Base-by-base conservation (phyloP, 352 stramenopile genomes). In the Globisporangium megalacanthum region DNA sequence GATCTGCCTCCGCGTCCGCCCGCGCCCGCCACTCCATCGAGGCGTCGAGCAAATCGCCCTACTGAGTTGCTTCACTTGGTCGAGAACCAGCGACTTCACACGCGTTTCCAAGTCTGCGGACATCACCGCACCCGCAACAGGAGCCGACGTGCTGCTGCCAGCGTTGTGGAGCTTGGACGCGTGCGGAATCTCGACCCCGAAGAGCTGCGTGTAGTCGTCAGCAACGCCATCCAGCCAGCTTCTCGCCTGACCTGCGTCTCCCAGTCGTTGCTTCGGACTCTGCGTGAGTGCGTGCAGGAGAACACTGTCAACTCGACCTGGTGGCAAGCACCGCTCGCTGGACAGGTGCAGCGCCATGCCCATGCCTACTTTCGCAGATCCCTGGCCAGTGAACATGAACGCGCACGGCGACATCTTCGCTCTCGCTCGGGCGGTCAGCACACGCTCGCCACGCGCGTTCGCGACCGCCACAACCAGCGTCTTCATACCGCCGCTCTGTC, bases 331-430 rank as follows among this genome's bases (percentile, higher is more conserved):
- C 15, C 84, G 83, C 63, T 94, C 84, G 4, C 53, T 72, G 4
- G 78, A 72, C 55, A 95, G 61, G 57, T 94, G 80, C 2, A 79
- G 80, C n/a, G 94, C 82, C 87, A 96, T 96, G 37, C 87, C 87
- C 85, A 96, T 94, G 19, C 84, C 84, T 4, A 91, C 72, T 14
- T 80, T 70, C 31, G 84, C 83, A 20, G 83, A 95, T 11, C 87
- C 87, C 52, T 96, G 87, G 7, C 86, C 87, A 20, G 86, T 96
- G 55, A 96, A 96, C 2, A 94, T 77, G 48, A 94, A 94, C 3
- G 86, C 87, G 52, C 83, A 88, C 7, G 68, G 62, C 1, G 73
- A 56, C 56, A 91, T 78, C 61, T 88, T 87, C 7, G 92, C 75
- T 6, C 87, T 64, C 42, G 87, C 75, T 17, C 73, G 79, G 0